Percentiles rank a stretch among this genome's conserved stretches.
These are phyloP conservation scores for Chlorella sp. DNA, from an alignment of 139 green algal species.

Conservation along the genomic window DNA sequence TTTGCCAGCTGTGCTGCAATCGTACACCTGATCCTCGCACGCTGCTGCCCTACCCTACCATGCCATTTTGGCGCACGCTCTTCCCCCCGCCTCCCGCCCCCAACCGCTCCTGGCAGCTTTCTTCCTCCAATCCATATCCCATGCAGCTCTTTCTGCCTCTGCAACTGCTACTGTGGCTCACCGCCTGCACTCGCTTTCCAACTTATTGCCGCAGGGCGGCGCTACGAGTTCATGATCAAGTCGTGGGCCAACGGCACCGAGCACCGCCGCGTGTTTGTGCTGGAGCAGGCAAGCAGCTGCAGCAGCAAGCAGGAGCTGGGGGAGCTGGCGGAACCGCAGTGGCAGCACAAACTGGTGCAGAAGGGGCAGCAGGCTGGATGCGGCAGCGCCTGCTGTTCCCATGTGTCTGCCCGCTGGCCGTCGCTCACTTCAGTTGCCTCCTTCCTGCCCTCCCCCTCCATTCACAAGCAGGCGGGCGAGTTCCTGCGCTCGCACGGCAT, in stretches of 20 bases:
- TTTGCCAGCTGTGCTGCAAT: too few species aligned
- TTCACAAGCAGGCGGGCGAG: conserved; percentile 34
- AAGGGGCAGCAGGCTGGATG: too few species aligned
- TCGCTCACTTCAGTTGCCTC: too few species aligned
- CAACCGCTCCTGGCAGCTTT: not conserved
- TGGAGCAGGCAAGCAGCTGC: conserved; percentile 57
- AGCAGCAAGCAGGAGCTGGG: too few species aligned
- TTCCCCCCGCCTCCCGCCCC: not conserved
- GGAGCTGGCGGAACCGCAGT: too few species aligned
- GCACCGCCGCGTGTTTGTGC: conserved; percentile 80
- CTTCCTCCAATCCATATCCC: not conserved
- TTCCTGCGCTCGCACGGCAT: conserved; percentile 56
- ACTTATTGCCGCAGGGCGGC: conserved; percentile 30
- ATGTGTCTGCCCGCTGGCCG: too few species aligned
- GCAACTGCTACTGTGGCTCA: too few species aligned
- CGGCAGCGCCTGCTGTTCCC: too few species aligned
- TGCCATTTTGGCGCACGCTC: not conserved
- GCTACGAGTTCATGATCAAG: conserved; percentile 67
- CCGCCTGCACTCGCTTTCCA: too few species aligned
- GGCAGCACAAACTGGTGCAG: too few species aligned
- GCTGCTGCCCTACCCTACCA: not conserved
- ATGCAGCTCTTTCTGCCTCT: too few species aligned
- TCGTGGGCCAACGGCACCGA: conserved; percentile 82
- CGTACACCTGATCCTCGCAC: not conserved
- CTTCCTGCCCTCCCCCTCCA: too few species aligned